Conservation (phyloP, 176 grass and related monocot genomes). For the Juncus inflexus region DNA sequence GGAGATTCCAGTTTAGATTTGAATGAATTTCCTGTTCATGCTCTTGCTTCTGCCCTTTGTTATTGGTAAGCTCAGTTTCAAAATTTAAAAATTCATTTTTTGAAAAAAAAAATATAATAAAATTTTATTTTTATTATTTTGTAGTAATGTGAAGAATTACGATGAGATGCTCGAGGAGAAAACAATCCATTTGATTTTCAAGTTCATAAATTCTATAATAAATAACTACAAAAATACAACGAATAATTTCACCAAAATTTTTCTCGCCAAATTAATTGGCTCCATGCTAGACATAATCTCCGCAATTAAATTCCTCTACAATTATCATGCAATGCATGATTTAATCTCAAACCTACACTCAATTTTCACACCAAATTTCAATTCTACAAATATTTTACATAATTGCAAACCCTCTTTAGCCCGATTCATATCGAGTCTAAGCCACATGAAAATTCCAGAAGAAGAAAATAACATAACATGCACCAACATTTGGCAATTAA, state of each 20-base stretch:
- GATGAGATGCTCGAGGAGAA: conserved; percentile 39
- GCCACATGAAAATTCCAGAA: conserved; percentile 62
- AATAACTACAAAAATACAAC: conserved; percentile 46
- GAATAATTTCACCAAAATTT: conserved; percentile 33
- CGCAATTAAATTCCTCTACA: conserved; percentile 48
- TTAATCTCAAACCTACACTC: conserved; percentile 53
- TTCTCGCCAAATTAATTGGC: conserved; percentile 52
- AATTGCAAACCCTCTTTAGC: conserved; percentile 65
- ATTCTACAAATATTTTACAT: conserved; percentile 40
- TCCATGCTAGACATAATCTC: conserved; percentile 68
- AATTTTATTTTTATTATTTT: conserved; percentile 27
- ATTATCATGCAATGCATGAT: conserved; percentile 52
- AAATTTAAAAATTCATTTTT: conserved; percentile 25
- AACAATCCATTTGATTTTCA: conserved; percentile 42
- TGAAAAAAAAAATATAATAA: conserved; percentile 9
- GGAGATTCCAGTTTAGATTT: conserved; percentile 16
- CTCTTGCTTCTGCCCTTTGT: conserved; percentile 68
- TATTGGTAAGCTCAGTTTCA: conserved; percentile 47
- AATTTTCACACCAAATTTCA: conserved; percentile 37
- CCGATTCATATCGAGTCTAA: conserved; percentile 70
- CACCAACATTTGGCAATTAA: conserved; percentile 60
- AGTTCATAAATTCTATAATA: conserved; percentile 55
- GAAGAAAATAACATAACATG: conserved; percentile 42
- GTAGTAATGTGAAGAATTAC: conserved; percentile 52
- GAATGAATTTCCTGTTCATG: conserved; percentile 65